A percentile compares a stretch with the other conserved stretches of the same genome.
phyloP scores from a whole-genome alignment of 2,329 filamentous ascomycete species.

The Fusarium tupiense region DNA sequence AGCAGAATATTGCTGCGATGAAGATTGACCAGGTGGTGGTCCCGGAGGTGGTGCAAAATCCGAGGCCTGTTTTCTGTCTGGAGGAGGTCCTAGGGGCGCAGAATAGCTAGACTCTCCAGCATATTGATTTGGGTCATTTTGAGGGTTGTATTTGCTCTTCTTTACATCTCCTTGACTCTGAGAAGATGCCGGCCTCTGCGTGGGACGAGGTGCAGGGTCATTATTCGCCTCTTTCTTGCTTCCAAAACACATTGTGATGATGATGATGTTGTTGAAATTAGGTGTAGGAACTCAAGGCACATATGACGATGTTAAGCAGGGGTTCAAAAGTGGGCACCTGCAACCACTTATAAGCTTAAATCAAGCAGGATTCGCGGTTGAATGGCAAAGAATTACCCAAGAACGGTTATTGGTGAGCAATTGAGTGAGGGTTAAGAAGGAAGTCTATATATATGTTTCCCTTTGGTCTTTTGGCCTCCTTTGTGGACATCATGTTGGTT shows the following conservation, averaged over 20 bases:
- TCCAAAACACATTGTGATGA: slow-evolving; percentile 60
- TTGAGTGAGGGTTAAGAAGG: not conserved
- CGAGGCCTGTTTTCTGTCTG: slow-evolving; percentile 21
- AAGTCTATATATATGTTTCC: not conserved
- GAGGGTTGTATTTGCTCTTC: slow-evolving; percentile 41
- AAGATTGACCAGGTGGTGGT: slow-evolving; percentile 36
- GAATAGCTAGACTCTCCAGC: slow-evolving; percentile 31
- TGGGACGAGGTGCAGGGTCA: slow-evolving; percentile 54
- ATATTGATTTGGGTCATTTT: slow-evolving; percentile 34
- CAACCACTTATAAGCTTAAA: slow-evolving; percentile 31
- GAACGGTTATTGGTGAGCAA: not conserved
- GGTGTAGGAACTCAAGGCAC: not conserved
- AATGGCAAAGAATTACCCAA: slow-evolving; percentile 1
- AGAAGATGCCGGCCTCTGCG: slow-evolving; percentile 41
- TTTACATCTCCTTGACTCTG: slow-evolving; percentile 44
- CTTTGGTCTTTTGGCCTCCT: not conserved
- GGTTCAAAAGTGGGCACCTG: slow-evolving; percentile 22
- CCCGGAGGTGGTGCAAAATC: slow-evolving; percentile 46
- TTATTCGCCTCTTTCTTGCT: slow-evolving; percentile 53
- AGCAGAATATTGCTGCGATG: slow-evolving; percentile 38
- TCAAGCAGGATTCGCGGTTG: not conserved
- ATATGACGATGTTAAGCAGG: slow-evolving; percentile 25
- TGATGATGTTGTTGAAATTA: not conserved
- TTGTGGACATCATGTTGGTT: slow-evolving; percentile 11
- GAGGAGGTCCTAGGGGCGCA: slow-evolving; percentile 35